These are phyloP conservation scores for Melocanna baccifera DNA, from an alignment of 176 grass and related monocot species.

Conservation along the genomic window DNA sequence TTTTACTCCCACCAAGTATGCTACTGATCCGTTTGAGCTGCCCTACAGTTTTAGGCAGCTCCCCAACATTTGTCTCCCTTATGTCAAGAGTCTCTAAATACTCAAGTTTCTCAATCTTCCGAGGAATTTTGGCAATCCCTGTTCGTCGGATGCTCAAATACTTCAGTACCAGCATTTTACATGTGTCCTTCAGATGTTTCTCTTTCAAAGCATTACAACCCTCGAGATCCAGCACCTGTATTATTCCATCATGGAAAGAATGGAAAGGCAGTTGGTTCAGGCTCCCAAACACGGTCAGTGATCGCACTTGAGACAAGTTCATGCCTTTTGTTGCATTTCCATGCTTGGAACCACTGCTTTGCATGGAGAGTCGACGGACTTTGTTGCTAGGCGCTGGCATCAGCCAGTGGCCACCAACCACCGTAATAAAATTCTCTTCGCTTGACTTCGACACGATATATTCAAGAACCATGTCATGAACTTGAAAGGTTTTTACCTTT, in stretches of 20 bases:
- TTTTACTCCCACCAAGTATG: constrained; percentile 24
- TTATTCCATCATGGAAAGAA: constrained; percentile 9
- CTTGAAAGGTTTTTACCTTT: background rate
- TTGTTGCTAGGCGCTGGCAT: background rate
- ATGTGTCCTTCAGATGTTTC: background rate
- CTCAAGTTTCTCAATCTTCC: background rate
- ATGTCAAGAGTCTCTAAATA: background rate
- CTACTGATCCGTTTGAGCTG: background rate
- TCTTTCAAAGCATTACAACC: constrained; percentile 4
- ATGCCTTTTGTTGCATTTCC: background rate
- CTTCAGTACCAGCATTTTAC: constrained; percentile 24
- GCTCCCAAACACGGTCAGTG: constrained; percentile 2
- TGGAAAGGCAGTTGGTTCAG: background rate
- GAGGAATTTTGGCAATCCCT: background rate
- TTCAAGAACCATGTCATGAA: background rate
- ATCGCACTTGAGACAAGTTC: constrained; percentile 26
- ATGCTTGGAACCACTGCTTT: background rate
- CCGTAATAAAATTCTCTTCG: background rate
- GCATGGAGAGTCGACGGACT: background rate
- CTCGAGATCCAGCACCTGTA: constrained; percentile 22
- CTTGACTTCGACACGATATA: background rate
- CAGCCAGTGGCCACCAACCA: background rate
- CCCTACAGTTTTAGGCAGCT: background rate
- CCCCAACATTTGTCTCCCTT: background rate
- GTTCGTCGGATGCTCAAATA: background rate